Percentiles rank a stretch among this genome's conserved stretches.
Conservation (phyloP, 805 yeast genomes). For the Candida glaebosa region DNA sequence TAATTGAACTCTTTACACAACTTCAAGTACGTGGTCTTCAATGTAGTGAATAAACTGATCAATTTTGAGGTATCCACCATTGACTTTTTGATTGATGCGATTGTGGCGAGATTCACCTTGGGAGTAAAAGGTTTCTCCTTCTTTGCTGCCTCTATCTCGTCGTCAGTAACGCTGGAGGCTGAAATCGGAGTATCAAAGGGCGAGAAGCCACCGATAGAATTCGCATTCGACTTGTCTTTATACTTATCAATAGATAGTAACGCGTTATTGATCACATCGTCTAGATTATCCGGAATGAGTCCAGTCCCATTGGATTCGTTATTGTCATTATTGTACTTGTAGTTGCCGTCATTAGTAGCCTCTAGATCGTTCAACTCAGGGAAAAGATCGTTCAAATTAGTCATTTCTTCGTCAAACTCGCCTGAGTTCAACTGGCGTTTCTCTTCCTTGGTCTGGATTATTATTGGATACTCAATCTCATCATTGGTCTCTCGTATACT, state of each 20-base stretch:
- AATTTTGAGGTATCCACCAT: conserved; percentile 24
- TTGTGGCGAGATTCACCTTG: conserved; percentile 12
- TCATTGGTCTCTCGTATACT: background rate
- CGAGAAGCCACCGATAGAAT: conserved; percentile 8
- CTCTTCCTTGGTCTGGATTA: background rate
- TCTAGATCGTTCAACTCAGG: background rate
- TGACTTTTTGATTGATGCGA: conserved; percentile 17
- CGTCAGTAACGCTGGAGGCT: conserved; percentile 7
- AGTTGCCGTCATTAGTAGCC: background rate
- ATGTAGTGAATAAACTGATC: conserved; percentile 29
- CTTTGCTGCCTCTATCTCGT: conserved; percentile 5
- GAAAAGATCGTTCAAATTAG: background rate
- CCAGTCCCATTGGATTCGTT: background rate
- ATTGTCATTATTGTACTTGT: too few species aligned
- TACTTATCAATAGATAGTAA: conserved; percentile 13
- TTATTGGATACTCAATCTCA: background rate
- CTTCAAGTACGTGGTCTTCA: conserved; percentile 33
- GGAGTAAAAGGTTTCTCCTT: conserved; percentile 1
- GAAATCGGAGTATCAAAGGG: conserved; percentile 13
- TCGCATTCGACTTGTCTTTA: conserved; percentile 5
- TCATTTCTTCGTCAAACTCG: background rate
- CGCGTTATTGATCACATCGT: conserved; percentile 15
- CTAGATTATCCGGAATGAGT: conserved; percentile 6
- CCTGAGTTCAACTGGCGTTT: background rate
- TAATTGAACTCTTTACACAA: conserved; percentile 38